These are phyloP conservation scores for Lagenaria siceraria DNA, from an alignment of 306 rosid species.

Conservation along the genomic window DNA sequence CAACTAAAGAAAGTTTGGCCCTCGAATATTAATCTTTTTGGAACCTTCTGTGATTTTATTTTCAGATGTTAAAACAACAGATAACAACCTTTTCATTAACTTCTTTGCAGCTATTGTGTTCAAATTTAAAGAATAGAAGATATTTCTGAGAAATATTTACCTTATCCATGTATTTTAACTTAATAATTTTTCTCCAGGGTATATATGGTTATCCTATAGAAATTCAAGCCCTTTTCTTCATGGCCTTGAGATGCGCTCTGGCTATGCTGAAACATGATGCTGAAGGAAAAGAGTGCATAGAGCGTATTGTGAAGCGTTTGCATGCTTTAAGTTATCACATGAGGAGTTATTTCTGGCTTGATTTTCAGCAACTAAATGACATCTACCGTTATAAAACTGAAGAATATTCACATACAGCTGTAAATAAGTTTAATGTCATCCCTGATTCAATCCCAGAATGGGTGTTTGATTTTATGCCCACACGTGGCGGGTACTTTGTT, in stretches of 20 bases:
- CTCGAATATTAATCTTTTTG: neutral
- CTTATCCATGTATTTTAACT: neutral
- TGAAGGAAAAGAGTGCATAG: slow-evolving; percentile 16
- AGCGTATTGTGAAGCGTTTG: slow-evolving; percentile 12
- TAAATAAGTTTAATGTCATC: slow-evolving; percentile 15
- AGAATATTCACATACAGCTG: slow-evolving; percentile 16
- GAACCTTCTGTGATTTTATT: neutral
- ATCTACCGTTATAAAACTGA: slow-evolving; percentile 16
- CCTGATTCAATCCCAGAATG: slow-evolving; percentile 16
- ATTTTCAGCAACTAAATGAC: slow-evolving; percentile 15
- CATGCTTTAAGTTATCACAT: slow-evolving; percentile 16
- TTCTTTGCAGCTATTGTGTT: neutral
- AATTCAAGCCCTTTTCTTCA: slow-evolving; percentile 17
- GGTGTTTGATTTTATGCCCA: slow-evolving; percentile 17
- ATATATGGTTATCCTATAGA: slow-evolving; percentile 17
- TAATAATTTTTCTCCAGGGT: slow-evolving; percentile 7
- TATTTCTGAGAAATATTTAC: neutral
- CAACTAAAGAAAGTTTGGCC: neutral
- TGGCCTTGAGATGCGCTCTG: slow-evolving; percentile 14
- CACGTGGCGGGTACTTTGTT: slow-evolving; percentile 15
- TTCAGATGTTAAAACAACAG: neutral
- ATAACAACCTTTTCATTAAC: neutral
- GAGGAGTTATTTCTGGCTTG: slow-evolving; percentile 17
- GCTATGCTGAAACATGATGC: slow-evolving; percentile 12
- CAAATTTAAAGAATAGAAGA: neutral